Percentiles rank a stretch among this genome's conserved stretches.
Conservation (phyloP, 495 filamentous ascomycete genomes). For the Talaromyces trachyspermus region DNA sequence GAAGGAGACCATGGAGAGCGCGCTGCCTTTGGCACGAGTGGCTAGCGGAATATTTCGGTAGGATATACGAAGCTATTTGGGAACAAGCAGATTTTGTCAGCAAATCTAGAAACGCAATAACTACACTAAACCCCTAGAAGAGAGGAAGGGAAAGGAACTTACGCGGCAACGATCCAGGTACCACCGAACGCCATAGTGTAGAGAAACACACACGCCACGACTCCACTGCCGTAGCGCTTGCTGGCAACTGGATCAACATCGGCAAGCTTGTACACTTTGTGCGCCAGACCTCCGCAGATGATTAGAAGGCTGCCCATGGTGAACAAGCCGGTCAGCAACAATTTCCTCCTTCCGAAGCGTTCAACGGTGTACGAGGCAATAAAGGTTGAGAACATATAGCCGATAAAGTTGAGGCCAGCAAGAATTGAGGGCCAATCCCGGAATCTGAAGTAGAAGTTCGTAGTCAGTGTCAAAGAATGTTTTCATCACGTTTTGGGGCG, state of each 20-base stretch:
- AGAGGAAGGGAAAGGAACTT: conserved; percentile 21
- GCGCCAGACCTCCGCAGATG: conserved; percentile 14
- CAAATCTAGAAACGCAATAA: conserved; percentile 29
- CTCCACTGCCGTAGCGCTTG: conserved; percentile 20
- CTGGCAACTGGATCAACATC: conserved; percentile 8
- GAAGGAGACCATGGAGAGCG: conserved; percentile 39
- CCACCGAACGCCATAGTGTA: conserved; percentile 40
- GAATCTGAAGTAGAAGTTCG: conserved; percentile 4
- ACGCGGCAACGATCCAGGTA: conserved; percentile 41
- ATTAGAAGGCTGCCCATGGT: conserved; percentile 15
- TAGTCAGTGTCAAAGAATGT: conserved; percentile 2
- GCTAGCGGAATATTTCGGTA: conserved; percentile 50
- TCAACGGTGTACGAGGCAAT: conserved; percentile 25
- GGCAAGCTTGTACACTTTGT: conserved; percentile 9
- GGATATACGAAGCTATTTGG: conserved; percentile 39
- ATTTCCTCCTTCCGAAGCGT: conserved; percentile 13
- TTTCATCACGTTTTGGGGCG: conserved; percentile 4
- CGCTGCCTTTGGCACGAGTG: conserved; percentile 39
- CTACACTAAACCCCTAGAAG: conserved; percentile 23
- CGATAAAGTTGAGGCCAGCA: conserved; percentile 40
- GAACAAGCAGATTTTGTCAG: conserved; percentile 12
- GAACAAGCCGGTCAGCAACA: conserved; percentile 15
- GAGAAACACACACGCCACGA: conserved; percentile 35
- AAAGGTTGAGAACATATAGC: conserved; percentile 36
- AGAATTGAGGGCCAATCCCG: conserved; percentile 31